Percentiles rank a stretch among this genome's conserved stretches.
phyloP scores from a whole-genome alignment of 768 basidiomycete species.

The Suillus placidus region DNA sequence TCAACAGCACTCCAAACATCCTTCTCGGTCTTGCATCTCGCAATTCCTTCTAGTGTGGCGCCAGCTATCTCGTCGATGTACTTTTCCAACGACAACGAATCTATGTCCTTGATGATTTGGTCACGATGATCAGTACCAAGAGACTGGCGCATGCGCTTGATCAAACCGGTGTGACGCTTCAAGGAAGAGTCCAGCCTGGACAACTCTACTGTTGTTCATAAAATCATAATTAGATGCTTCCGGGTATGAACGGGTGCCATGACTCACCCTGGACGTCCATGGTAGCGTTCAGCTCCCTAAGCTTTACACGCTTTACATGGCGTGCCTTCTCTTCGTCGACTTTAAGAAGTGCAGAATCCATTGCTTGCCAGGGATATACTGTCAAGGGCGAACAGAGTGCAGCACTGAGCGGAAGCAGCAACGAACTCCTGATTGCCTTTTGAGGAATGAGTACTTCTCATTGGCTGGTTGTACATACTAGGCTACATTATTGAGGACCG shows the following conservation, averaged over 20 bases:
- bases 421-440: constrained; percentile 8
- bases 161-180: constrained; percentile 93
- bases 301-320: constrained; percentile 55
- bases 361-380: constrained; percentile 12
- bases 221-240: constrained; percentile 14
- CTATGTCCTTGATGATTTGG: constrained; percentile 90
- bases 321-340: constrained; percentile 55
- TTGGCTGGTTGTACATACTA: neutral
- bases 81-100: constrained; percentile 88
- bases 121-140: constrained; percentile 82
- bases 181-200: constrained; percentile 90
- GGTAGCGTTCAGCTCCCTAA: constrained; percentile 60
- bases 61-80: constrained; percentile 94
- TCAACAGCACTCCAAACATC: constrained; percentile 93
- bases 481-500: neutral
- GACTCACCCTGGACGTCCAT: constrained; percentile 50
- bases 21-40: constrained; percentile 87
- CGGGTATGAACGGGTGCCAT: neutral
- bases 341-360: constrained; percentile 37
- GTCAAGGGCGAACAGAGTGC: neutral
- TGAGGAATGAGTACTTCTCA: neutral
- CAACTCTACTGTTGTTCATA: constrained; percentile 47
- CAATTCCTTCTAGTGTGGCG: constrained; percentile 83
- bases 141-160: constrained; percentile 89
- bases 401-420: constrained; percentile 1